phyloP scores from a whole-genome alignment of 352 stramenopile species.

The Pythium aquatile region DNA sequence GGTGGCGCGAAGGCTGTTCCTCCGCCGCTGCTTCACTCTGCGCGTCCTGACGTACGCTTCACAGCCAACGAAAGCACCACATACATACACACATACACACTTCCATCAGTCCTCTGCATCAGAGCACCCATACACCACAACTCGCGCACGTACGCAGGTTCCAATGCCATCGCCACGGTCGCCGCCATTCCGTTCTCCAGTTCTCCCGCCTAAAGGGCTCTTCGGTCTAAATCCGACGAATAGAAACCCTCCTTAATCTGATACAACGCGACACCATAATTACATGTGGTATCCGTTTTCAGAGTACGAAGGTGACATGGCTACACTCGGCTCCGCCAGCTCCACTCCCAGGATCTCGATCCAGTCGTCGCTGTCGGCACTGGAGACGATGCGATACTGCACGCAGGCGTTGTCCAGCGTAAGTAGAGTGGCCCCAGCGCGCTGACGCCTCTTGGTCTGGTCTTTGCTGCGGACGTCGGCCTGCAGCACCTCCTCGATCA shows the following conservation, averaged over 20 bases:
- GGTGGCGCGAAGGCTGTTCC: not conserved
- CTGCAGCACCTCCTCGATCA: conserved; percentile 66
- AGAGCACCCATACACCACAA: not conserved
- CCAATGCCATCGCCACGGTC: conserved; percentile 29
- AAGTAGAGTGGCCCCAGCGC: conserved; percentile 39
- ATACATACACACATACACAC: not conserved
- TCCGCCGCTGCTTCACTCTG: not conserved
- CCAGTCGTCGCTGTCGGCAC: not conserved
- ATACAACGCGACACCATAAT: not conserved
- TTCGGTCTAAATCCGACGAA: not conserved
- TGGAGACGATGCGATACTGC: conserved; percentile 36
- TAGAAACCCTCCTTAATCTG: not conserved
- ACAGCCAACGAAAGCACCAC: not conserved
- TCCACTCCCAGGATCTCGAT: conserved; percentile 33
- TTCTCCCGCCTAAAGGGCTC: not conserved
- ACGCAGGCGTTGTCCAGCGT: conserved; percentile 58
- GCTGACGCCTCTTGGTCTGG: conserved; percentile 53
- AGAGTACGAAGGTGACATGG: not conserved
- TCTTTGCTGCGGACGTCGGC: conserved; percentile 79
- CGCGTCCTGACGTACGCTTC: not conserved
- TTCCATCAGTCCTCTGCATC: not conserved
- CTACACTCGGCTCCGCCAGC: conserved; percentile 17
- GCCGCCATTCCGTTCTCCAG: conserved; percentile 27
- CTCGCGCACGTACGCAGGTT: conserved; percentile 17
- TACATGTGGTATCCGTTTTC: not conserved